These are phyloP conservation scores for Knufia fluminis DNA, from an alignment of 2,329 filamentous ascomycete species.

Conservation along the genomic window DNA sequence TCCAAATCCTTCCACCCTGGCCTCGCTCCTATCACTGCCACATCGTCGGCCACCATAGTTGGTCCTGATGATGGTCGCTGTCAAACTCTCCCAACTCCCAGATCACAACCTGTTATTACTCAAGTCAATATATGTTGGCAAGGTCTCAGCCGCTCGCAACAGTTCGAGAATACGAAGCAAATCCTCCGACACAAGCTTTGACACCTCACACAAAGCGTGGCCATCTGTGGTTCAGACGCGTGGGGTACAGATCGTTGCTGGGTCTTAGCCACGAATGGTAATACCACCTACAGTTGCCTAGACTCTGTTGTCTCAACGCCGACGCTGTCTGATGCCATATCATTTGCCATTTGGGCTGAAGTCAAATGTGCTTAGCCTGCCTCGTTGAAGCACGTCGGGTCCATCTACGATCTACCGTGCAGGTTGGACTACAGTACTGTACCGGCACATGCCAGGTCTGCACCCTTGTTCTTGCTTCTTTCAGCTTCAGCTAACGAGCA, in stretches of 20 bases:
- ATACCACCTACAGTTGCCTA: background rate
- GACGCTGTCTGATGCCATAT: background rate
- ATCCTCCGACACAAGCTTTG: background rate
- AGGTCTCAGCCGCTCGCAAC: background rate
- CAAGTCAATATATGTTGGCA: background rate
- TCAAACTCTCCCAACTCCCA: background rate
- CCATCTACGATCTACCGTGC: constrained; percentile 4
- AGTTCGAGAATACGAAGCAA: background rate
- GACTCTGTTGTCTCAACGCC: too few species aligned
- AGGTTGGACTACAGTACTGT: background rate
- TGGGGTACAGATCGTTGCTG: background rate
- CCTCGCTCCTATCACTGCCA: background rate
- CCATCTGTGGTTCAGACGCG: background rate
- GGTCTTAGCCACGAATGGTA: background rate
- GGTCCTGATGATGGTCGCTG: too few species aligned
- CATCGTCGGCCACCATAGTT: background rate
- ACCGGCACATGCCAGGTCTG: background rate
- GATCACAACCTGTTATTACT: background rate
- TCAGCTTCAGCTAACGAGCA: background rate
- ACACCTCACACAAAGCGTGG: background rate
- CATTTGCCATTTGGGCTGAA: background rate
- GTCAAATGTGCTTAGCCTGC: background rate
- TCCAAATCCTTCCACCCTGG: background rate
- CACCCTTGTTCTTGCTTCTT: background rate
- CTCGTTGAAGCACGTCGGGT: background rate